Evolutionary conservation across 495 filamentous ascomycete species (phyloP), one percentile per base, ranked within the genome.

Genomic region (Neurospora sp.): DNA sequence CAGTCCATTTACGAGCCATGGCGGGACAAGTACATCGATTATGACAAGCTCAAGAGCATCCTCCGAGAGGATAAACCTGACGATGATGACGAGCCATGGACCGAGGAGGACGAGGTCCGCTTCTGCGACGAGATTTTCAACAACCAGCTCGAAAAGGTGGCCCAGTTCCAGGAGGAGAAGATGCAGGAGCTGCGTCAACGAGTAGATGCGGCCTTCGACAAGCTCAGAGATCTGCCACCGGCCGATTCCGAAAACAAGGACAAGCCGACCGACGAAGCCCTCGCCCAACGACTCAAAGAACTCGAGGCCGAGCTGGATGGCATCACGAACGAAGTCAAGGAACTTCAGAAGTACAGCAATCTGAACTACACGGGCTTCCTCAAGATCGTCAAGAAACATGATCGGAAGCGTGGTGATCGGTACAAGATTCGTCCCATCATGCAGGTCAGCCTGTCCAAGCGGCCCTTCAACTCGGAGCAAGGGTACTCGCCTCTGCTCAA

Each of bases 371-470:
- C 96, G 11, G 96, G 94, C 39, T 97, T 98, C 80, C 87, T 98
- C 76, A 99, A 99, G 85, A 96, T 97, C 37, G 94, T 92, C 35
- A 99, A 99, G 88, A 99, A 99, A 81, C 96, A 99, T 83, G 96
- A 99, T 79, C 91, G 96, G 69, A 95, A 93, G 81, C 90, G 94
- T 69, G 94, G 89, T 82, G 79, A 87, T 76, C 84, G 80, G 54
- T 98, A 97, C 83, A 93, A 91, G 78, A 93, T 99, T 71, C 90
- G 93, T 73, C 94, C 96, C 27, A 88, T 98, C 83, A 87, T 98
- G 78, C 92, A 97, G 79, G 91, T 98, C 73, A 92, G 93, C 75
- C 82, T 99, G 80, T 89, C 93, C 40, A 90, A 93, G 69, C 85
- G 93, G 73, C 93, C 95, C 18, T 96, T 99, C 86, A 97, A 98